Evolutionary conservation across 78 protist species (phyloP).

Genomic region (Ministeria vibrans): DNA sequence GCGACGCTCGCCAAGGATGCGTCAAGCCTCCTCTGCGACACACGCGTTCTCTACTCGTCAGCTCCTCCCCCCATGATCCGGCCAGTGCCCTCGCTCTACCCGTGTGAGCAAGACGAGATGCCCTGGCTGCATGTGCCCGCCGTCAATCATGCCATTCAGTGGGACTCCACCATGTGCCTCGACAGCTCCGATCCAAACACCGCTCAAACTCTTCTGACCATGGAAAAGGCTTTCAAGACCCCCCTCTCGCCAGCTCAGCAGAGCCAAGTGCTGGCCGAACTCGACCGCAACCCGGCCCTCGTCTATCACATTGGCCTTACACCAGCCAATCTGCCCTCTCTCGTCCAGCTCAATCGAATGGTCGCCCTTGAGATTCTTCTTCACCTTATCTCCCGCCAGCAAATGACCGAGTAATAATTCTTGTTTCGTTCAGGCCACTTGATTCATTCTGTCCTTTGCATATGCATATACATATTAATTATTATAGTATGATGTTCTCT

Average conservation of each 20-base stretch:
- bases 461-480: background rate
- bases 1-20: no score
- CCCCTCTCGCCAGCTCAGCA: constrained; percentile 12
- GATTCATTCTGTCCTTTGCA: background rate
- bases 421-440: no score
- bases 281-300: constrained; percentile 6
- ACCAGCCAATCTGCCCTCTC: constrained; percentile 58
- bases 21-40: no score
- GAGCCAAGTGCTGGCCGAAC: background rate
- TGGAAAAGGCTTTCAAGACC: constrained; percentile 6
- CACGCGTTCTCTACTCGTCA: no score
- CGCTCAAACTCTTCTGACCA: constrained; percentile 1
- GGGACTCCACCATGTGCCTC: constrained; percentile 39
- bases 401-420: constrained; percentile 40
- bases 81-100: no score
- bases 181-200: constrained; percentile 13
- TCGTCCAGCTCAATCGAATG: constrained; percentile 75
- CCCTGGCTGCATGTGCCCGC: constrained; percentile 10
- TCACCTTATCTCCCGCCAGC: constrained; percentile 47
- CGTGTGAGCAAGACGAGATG: background rate
- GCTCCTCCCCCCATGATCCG: no score
- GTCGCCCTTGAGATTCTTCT: constrained; percentile 77
- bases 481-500: no score
- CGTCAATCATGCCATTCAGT: background rate
- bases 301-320: constrained; percentile 65